Evolutionary conservation across 2,329 filamentous ascomycete genomes (phyloP).

Genomic region (Aureobasidium pullulans): DNA sequence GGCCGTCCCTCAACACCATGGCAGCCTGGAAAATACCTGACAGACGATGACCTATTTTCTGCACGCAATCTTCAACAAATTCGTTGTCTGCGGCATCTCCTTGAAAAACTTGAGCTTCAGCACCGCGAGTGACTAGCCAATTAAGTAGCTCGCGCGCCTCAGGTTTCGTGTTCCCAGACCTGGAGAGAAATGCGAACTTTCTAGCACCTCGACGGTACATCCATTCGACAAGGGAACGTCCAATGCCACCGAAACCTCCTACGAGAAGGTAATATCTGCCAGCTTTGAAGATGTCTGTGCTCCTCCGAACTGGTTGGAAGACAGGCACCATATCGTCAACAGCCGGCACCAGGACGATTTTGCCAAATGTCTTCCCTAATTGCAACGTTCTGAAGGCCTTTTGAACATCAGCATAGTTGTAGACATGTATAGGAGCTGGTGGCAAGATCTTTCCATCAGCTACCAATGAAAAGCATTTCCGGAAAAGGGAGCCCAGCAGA

Average conservation of each 20-base stretch:
- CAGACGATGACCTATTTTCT: too few species aligned
- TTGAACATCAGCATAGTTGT: too few species aligned
- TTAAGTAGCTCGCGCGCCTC: not conserved
- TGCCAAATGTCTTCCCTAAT: conserved; percentile 18
- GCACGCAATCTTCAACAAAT: not conserved
- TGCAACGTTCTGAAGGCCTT: too few species aligned
- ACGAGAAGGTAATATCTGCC: conserved; percentile 20
- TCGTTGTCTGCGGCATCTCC: not conserved
- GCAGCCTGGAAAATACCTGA: not conserved
- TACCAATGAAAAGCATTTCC: too few species aligned
- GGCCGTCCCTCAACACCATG: not conserved
- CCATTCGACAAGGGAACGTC: conserved; percentile 14
- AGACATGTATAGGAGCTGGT: too few species aligned
- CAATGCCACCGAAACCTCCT: conserved; percentile 21
- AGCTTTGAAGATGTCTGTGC: too few species aligned
- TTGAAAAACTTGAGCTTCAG: too few species aligned
- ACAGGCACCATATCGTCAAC: too few species aligned
- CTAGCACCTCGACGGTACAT: conserved; percentile 19
- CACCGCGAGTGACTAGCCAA: too few species aligned
- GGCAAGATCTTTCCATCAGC: too few species aligned
- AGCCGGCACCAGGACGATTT: conserved; percentile 15
- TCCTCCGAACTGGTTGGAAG: too few species aligned
- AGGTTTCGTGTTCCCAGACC: not conserved
- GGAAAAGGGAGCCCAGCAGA: too few species aligned
- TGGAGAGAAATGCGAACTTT: conserved; percentile 14